Base-by-base conservation (phyloP, 805 yeast species). In the Starmerella cellae region DNA sequence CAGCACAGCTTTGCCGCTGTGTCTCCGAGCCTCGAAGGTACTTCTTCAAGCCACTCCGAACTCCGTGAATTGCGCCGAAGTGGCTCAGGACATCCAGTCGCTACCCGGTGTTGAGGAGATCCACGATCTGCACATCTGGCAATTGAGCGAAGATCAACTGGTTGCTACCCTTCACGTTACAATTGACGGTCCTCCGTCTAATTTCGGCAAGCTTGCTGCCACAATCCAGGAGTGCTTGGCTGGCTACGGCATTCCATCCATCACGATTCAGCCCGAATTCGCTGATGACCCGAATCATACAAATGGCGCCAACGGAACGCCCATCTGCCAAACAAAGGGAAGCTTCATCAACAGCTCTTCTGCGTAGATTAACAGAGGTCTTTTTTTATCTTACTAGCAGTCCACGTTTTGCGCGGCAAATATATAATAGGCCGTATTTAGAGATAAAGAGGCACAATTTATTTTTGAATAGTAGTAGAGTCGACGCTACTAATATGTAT, bases 121-220 rank as follows among this genome's bases (percentile, higher is more conserved):
- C 26, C 98, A 88, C 60, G 98, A 88, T 62, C 78, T 88, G 69
- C 98, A 88, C 61, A 78, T 88, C 45, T 88, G 98, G 98, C 88
- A 85, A 59, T 70, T 88, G 52, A 82, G 87, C 38, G 98, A 88
- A 63, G 79, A 77, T 47, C 71, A 82, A 42, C 70, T 77, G 51
- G 82, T 88, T 57, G 95, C 96, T 1, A 79, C 95, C 1, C 69
- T 91, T 46, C 98, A 88, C 60, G 80, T 85, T 32, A 82, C 84
- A 55, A 69, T 91, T 34, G 69, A 71, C 40, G 63, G 71, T 13
- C 66, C 71, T 10, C 80, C 84, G n/a, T 74, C 71, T 43, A 68
- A 73, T 21, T 91, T 84, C 59, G 62, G 79, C 43, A 61, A 64
- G n/a, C 71, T 82, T 39, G 93, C 94, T 8, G 68, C 75, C 38